Conservation (phyloP, 345 rosid genomes). For the Hirschfeldia incana region DNA sequence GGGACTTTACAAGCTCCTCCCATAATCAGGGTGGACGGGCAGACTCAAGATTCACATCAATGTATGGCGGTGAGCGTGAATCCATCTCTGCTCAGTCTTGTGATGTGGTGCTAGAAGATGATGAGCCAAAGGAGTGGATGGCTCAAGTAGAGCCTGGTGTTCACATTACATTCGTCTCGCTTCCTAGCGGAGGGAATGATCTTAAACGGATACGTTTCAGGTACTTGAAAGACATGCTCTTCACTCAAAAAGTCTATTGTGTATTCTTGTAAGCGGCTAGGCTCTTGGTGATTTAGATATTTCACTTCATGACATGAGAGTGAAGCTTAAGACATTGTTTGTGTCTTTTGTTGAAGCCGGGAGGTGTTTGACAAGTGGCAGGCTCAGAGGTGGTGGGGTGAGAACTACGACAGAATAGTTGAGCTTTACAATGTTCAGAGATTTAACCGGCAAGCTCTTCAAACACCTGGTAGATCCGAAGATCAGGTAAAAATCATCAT, state of each 20-base stretch:
- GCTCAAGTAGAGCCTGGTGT: constrained; percentile 99
- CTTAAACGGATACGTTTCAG: constrained; percentile 96
- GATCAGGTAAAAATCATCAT: constrained; percentile 59
- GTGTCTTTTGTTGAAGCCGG: constrained; percentile 57
- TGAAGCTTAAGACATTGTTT: constrained; percentile 16
- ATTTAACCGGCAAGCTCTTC: constrained; percentile 91
- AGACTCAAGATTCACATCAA: constrained; percentile 51
- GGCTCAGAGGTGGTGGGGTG: constrained; percentile 99
- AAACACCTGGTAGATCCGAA: constrained; percentile 86
- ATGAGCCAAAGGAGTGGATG: constrained; percentile 96
- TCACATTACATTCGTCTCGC: constrained; percentile 93
- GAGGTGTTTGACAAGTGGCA: constrained; percentile 97
- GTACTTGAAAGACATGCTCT: constrained; percentile 33
- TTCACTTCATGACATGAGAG: background rate
- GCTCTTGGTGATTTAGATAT: background rate
- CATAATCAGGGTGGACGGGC: constrained; percentile 48
- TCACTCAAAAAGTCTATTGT: background rate
- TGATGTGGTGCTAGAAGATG: constrained; percentile 78
- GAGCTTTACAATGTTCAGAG: constrained; percentile 98
- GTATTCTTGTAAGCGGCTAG: background rate
- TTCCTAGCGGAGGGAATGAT: constrained; percentile 91
- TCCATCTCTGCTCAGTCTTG: constrained; percentile 66
- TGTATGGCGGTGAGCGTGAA: constrained; percentile 52
- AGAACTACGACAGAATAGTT: constrained; percentile 92
- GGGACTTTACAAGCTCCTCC: constrained; percentile 70